Conservation (phyloP, 192 early-diverging fungal species). For the Coemansia sp. region DNA sequence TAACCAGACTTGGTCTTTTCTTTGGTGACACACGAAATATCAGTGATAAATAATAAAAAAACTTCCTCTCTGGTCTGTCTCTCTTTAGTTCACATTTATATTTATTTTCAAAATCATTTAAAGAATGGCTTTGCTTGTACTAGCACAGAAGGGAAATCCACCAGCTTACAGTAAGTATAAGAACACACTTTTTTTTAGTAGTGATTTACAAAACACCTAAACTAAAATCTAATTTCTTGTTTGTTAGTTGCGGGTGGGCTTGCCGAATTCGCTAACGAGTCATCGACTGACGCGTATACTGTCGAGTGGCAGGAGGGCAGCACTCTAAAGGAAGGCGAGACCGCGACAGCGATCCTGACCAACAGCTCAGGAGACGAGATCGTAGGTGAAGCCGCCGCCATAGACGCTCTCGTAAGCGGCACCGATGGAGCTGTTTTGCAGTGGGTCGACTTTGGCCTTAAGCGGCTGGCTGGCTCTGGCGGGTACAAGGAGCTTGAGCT, state of each 20-base stretch:
- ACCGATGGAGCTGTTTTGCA: constrained; percentile 56
- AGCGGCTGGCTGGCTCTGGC: constrained; percentile 56
- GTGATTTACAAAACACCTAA: background rate
- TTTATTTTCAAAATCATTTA: constrained; percentile 17
- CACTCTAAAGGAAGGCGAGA: constrained; percentile 43
- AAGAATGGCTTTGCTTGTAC: constrained; percentile 56
- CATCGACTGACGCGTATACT: constrained; percentile 18
- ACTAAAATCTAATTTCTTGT: background rate
- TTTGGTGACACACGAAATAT: background rate
- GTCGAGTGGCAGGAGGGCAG: constrained; percentile 60
- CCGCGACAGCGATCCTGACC: constrained; percentile 42
- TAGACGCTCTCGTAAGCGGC: constrained; percentile 13
- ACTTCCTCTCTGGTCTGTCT: background rate
- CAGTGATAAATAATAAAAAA: background rate
- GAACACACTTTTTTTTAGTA: background rate
- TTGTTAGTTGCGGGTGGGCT: constrained; percentile 56
- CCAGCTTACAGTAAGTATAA: constrained; percentile 58
- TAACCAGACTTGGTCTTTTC: background rate
- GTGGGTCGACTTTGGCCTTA: constrained; percentile 75
- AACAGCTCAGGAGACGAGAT: constrained; percentile 8
- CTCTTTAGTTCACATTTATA: background rate
- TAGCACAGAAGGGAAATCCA: constrained; percentile 64
- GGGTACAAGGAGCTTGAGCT: constrained; percentile 75
- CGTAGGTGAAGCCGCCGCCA: constrained; percentile 18
- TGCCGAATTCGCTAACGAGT: constrained; percentile 56